Base-by-base conservation (phyloP, 495 filamentous ascomycete species). In the Lineolata rhizophorae region DNA sequence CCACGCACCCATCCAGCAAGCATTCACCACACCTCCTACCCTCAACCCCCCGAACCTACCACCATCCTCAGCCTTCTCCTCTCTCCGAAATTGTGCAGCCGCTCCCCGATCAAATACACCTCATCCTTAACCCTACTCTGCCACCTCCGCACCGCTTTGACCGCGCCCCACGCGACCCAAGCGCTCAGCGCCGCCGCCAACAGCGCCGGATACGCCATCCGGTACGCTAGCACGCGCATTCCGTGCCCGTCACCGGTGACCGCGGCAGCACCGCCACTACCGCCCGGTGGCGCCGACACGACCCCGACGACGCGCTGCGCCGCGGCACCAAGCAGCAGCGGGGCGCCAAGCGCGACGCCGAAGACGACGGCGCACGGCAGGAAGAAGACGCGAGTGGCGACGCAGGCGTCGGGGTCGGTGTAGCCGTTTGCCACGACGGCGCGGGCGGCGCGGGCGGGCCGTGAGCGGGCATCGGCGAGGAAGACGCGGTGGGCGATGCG, bases 21-120 rank as follows among this genome's bases (percentile, higher is more conserved):
- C n/a, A n/a, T n/a, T n/a, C n/a, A n/a, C n/a, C n/a, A n/a, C n/a
- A n/a, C n/a, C n/a, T n/a, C n/a, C n/a, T n/a, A n/a, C n/a, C n/a
- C n/a, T n/a, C n/a, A n/a, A n/a, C n/a, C n/a, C n/a, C n/a, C n/a
- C n/a, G n/a, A n/a, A n/a, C n/a, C n/a, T n/a, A n/a, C n/a, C n/a
- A n/a, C n/a, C n/a, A n/a, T n/a, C n/a, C n/a, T n/a, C n/a, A n/a
- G n/a, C n/a, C n/a, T n/a, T n/a, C 39, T 56, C 47, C 37, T 53
- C 36, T 73, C 81, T 2, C 79, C 77, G 53, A 87, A 87, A 48
- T 94, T 94, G 48, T 94, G 85, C 39, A 99, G 54, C 20, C 83
- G 58, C 56, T 95, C 83, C 2, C 87, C 87, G 45, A 94, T 87
- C 39, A 95, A 56, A 45, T 95, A 99, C 5, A 91, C 85, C 52